phyloP scores from a whole-genome alignment of 140 eudicot genomes.

The Ambrosia hybrid region DNA sequence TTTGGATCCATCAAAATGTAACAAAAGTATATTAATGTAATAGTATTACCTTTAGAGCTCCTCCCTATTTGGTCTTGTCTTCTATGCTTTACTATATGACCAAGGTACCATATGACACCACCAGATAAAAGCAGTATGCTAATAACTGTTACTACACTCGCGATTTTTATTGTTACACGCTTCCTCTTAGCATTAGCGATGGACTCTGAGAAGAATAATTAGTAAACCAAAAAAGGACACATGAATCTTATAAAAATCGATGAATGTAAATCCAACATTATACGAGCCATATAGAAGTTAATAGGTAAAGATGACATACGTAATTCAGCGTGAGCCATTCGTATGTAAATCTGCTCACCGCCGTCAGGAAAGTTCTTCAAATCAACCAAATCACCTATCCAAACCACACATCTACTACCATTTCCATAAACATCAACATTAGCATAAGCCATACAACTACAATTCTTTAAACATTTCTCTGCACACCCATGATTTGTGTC shows the following conservation, averaged over 20 bases:
- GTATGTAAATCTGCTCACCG: slow-evolving; percentile 33
- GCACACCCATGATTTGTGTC: slow-evolving; percentile 30
- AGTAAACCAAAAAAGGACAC: not conserved
- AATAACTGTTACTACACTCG: slow-evolving; percentile 21
- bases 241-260: not conserved
- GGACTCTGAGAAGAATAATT: slow-evolving; percentile 23
- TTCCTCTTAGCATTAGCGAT: slow-evolving; percentile 41
- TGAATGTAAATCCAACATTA: not conserved
- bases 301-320: slow-evolving; percentile 26
- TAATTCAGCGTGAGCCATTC: slow-evolving; percentile 41
- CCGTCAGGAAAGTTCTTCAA: slow-evolving; percentile 31
- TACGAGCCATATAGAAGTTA: not conserved
- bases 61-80: slow-evolving; percentile 26
- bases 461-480: slow-evolving; percentile 31
- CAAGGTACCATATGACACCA: slow-evolving; percentile 30
- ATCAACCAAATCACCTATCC: slow-evolving; percentile 46
- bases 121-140: slow-evolving; percentile 22
- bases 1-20: no score
- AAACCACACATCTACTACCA: slow-evolving; percentile 36
- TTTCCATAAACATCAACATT: slow-evolving; percentile 26
- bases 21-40: not conserved
- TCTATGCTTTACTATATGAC: slow-evolving; percentile 19
- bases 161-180: slow-evolving; percentile 23
- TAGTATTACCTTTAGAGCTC: slow-evolving; percentile 27
- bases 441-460: slow-evolving; percentile 47